These are phyloP conservation scores for Didymella exigua DNA, from an alignment of 2,329 filamentous ascomycete genomes.

Conservation along the genomic window DNA sequence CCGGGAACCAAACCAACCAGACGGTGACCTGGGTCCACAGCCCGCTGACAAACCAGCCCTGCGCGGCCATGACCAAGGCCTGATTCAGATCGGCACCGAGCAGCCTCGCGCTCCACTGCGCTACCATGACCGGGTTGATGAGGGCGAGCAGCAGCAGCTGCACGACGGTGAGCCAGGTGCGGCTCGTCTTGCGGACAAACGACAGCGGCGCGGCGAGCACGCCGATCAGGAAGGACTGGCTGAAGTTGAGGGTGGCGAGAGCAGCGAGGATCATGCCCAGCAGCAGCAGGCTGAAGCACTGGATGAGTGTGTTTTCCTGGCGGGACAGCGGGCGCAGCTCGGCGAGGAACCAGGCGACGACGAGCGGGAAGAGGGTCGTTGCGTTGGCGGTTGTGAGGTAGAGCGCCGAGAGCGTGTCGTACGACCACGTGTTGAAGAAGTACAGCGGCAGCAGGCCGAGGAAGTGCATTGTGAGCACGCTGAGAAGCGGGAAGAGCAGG, in stretches of 20 bases:
- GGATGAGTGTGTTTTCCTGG: slow-evolving; percentile 79
- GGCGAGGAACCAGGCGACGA: slow-evolving; percentile 35
- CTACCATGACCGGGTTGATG: slow-evolving; percentile 44
- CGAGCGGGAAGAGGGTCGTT: slow-evolving; percentile 41
- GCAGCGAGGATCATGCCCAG: slow-evolving; percentile 91
- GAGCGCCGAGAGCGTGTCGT: slow-evolving; percentile 46
- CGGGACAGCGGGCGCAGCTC: slow-evolving; percentile 58
- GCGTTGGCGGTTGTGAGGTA: slow-evolving; percentile 43
- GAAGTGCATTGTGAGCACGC: slow-evolving; percentile 76
- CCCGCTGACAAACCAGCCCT: slow-evolving; percentile 88
- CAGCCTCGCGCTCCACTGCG: slow-evolving; percentile 32
- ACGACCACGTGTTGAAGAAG: slow-evolving; percentile 77
- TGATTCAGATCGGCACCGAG: slow-evolving; percentile 52
- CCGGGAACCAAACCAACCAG: slow-evolving; percentile 97
- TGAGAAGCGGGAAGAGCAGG: slow-evolving; percentile 72
- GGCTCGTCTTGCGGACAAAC: slow-evolving; percentile 62
- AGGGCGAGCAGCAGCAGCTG: slow-evolving; percentile 30
- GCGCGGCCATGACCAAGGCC: slow-evolving; percentile 74
- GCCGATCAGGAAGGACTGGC: slow-evolving; percentile 82
- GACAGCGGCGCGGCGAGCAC: slow-evolving; percentile 77
- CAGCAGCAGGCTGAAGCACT: slow-evolving; percentile 89
- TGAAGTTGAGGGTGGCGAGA: slow-evolving; percentile 95
- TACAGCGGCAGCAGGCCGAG: slow-evolving; percentile 81
- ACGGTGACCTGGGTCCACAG: slow-evolving; percentile 87
- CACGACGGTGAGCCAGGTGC: slow-evolving; percentile 12